These are phyloP conservation scores for Talaromyces atroroseus DNA, from an alignment of 2,329 filamentous ascomycete genomes.

Conservation along the genomic window DNA sequence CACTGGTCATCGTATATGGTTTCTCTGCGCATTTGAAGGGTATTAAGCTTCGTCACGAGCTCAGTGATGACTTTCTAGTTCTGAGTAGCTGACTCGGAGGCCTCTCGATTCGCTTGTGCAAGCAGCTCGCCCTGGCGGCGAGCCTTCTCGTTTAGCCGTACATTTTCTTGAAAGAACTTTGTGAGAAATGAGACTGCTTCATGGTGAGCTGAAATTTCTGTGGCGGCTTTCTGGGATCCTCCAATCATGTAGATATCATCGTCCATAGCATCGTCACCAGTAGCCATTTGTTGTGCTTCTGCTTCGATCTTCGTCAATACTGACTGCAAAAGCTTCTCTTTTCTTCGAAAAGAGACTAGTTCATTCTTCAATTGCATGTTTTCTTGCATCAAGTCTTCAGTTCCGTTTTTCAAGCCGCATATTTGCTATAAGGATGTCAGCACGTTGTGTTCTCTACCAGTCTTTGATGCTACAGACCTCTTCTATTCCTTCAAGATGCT, in stretches of 20 bases:
- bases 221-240: background rate
- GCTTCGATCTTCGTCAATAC: background rate
- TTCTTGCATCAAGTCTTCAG: background rate
- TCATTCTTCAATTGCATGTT: background rate
- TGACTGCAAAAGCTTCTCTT: background rate
- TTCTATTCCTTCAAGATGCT: background rate
- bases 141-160: background rate
- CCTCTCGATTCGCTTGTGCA: background rate
- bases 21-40: background rate
- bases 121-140: background rate
- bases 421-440: background rate
- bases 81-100: background rate
- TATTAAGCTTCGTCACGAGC: background rate
- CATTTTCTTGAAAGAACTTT: background rate
- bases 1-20: conserved; percentile 16
- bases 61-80: background rate
- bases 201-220: background rate
- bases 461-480: background rate
- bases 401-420: background rate
- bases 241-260: background rate
- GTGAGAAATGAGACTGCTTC: background rate
- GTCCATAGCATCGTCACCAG: too few relatives aligned
- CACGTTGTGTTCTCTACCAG: too few relatives aligned
- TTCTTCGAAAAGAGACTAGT: background rate
- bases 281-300: background rate